Conservation (phyloP, 2,329 filamentous ascomycete species). For the Aureobasidium sp. region DNA sequence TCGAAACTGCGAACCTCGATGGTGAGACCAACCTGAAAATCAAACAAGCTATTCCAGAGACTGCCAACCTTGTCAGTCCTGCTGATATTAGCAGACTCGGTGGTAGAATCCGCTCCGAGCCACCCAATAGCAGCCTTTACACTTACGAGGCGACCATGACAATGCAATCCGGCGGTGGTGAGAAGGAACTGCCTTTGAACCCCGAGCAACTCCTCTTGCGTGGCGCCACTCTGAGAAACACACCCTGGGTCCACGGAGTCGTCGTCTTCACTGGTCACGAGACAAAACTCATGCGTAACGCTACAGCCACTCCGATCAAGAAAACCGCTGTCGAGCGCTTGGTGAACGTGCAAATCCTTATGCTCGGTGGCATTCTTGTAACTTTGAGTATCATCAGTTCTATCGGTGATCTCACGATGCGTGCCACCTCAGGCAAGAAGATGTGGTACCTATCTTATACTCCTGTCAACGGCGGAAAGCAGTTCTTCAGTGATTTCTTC, state of each 20-base stretch:
- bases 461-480: constrained; percentile 59
- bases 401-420: constrained; percentile 78
- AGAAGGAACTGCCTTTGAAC: constrained; percentile 83
- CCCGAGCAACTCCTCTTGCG: constrained; percentile 90
- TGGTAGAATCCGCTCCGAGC: constrained; percentile 84
- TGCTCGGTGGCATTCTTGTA: constrained; percentile 79
- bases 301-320: constrained; percentile 94
- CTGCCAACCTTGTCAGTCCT: constrained; percentile 76
- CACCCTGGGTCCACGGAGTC: constrained; percentile 91
- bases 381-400: constrained; percentile 83
- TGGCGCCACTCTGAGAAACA: constrained; percentile 90
- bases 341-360: constrained; percentile 87
- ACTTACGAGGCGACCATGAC: constrained; percentile 96
- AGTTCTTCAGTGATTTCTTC: constrained; percentile 89
- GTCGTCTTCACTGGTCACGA: constrained; percentile 98
- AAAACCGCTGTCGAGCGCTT: constrained; percentile 90
- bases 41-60: constrained; percentile 94
- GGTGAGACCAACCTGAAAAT: constrained; percentile 98
- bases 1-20: constrained; percentile 95
- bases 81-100: constrained; percentile 78
- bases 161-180: constrained; percentile 80
- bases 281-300: constrained; percentile 98
- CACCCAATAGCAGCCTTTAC: constrained; percentile 96
- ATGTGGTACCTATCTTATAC: constrained; percentile 68
- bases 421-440: constrained; percentile 54